A percentile compares a stretch with the other conserved stretches of the same genome.
phyloP scores from a whole-genome alignment of 2,329 filamentous ascomycete genomes.

The Pezicula radicicola region DNA sequence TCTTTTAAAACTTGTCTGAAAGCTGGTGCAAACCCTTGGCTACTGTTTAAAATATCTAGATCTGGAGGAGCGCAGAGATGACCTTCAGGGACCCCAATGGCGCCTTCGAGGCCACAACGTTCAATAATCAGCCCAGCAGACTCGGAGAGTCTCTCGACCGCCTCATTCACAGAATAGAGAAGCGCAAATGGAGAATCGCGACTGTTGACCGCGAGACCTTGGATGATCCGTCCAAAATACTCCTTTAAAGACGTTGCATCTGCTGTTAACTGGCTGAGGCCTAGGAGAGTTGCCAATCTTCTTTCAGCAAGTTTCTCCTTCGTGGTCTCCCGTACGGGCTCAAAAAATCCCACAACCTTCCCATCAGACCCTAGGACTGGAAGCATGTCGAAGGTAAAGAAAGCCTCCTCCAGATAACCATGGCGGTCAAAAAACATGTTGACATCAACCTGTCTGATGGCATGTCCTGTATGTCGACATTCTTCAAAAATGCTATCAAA shows the following conservation, averaged over 20 bases:
- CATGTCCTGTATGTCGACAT: neutral
- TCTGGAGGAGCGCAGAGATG: neutral
- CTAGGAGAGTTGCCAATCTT: neutral
- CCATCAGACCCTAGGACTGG: neutral
- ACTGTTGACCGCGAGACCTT: neutral
- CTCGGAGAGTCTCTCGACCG: neutral
- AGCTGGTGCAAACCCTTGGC: neutral
- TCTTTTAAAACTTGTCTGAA: neutral
- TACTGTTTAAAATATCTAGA: neutral
- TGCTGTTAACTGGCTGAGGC: neutral
- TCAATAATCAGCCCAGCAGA: neutral
- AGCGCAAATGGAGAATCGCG: neutral
- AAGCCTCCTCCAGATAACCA: constrained; percentile 1
- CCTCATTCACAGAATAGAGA: neutral
- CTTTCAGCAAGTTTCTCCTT: neutral
- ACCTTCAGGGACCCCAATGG: neutral
- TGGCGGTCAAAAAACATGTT: constrained; percentile 2
- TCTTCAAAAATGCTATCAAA: neutral
- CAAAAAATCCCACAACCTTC: neutral
- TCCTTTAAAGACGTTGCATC: neutral
- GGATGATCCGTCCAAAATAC: neutral
- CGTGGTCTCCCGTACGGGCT: neutral
- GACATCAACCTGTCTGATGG: neutral
- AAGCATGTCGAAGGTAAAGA: constrained; percentile 1
- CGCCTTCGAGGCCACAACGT: neutral